These are phyloP conservation scores for Agapanthus africanus DNA, from an alignment of 106 monocot genomes.

Conservation along the genomic window DNA sequence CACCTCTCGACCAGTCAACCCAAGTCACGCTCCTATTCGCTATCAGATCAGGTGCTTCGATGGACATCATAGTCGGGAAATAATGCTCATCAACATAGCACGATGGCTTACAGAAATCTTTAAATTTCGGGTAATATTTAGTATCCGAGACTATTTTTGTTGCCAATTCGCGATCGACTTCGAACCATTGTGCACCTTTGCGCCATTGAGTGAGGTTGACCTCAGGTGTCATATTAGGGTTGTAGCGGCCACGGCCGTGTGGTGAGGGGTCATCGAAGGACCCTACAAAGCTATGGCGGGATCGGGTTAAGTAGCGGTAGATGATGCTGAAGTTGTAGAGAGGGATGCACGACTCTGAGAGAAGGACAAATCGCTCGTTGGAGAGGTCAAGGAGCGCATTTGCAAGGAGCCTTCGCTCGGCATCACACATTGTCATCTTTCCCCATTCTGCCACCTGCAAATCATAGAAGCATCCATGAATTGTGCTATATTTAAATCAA, in stretches of 20 bases:
- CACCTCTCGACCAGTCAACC: no score
- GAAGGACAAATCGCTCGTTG: constrained; percentile 48
- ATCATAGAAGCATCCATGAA: neutral
- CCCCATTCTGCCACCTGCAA: constrained; percentile 43
- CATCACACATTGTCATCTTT: constrained; percentile 47
- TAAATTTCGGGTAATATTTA: constrained; percentile 37
- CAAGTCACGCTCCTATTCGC: constrained; percentile 31
- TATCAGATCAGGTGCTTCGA: constrained; percentile 7
- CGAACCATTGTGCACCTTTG: constrained; percentile 68
- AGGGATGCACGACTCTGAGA: constrained; percentile 61
- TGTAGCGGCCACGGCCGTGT: constrained; percentile 40
- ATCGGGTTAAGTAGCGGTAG: constrained; percentile 32
- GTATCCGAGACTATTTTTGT: constrained; percentile 28
- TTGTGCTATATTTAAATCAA: no score
- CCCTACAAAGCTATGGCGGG: constrained; percentile 32
- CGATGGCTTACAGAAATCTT: constrained; percentile 28
- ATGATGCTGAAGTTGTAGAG: constrained; percentile 44
- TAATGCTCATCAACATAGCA: constrained; percentile 58
- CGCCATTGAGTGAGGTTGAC: constrained; percentile 41
- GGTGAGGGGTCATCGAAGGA: constrained; percentile 36
- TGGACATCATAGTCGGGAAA: constrained; percentile 29
- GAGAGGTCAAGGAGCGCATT: no score
- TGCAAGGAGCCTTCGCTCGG: constrained; percentile 62
- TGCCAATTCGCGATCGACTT: constrained; percentile 33
- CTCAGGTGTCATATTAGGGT: constrained; percentile 26